Evolutionary conservation across 179 eudicot genomes (phyloP).

Genomic region (Spinacia oleracea): DNA sequence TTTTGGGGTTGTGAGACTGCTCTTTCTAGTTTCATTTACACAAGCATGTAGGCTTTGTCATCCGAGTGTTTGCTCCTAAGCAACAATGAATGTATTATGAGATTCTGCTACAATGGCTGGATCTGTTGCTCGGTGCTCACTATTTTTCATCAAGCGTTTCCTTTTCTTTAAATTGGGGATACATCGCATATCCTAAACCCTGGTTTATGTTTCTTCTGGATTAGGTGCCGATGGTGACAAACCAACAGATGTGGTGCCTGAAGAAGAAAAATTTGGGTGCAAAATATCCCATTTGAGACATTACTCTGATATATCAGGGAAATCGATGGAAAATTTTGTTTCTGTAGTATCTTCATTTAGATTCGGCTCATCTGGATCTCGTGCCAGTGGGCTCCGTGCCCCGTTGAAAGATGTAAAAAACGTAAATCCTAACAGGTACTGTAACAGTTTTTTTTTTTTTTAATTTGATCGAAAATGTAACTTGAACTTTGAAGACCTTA

Average conservation of each 20-base stretch:
- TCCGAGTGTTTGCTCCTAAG: background rate
- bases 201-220: constrained; percentile 6
- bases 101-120: background rate
- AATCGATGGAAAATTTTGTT: constrained; percentile 76
- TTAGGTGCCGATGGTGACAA: constrained; percentile 45
- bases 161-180: background rate
- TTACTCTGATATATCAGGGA: constrained; percentile 88
- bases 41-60: background rate
- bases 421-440: constrained; percentile 50
- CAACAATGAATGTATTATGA: background rate
- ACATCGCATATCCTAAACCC: background rate
- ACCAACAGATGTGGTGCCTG: constrained; percentile 23
- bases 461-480: background rate
- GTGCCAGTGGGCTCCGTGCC: constrained; percentile 97
- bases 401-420: constrained; percentile 75
- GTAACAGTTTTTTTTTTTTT: background rate
- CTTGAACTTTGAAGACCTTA: background rate
- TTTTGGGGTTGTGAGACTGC: background rate
- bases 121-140: background rate
- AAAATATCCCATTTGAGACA: constrained; percentile 76
- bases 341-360: constrained; percentile 75
- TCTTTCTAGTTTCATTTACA: background rate
- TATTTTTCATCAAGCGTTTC: background rate
- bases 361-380: constrained; percentile 74
- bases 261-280: constrained; percentile 71